These are phyloP conservation scores for Cladosporium oxysporum DNA, from an alignment of 2,329 filamentous ascomycete genomes.

Conservation along the genomic window DNA sequence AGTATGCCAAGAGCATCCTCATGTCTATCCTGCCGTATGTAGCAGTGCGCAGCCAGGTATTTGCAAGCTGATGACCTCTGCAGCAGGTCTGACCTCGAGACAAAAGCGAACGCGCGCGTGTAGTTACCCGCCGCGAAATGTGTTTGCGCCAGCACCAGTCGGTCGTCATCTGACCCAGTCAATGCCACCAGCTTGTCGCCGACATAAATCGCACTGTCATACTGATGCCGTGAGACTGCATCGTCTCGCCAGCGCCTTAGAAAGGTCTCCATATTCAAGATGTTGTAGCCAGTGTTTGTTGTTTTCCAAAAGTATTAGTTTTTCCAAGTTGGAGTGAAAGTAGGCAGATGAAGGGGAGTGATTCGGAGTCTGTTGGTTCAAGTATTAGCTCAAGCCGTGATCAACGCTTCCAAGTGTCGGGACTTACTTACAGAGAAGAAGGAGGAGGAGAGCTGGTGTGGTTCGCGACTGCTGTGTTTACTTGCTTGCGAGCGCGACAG, in stretches of 20 bases:
- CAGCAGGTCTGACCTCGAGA: slow-evolving; percentile 81
- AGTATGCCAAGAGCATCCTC: slow-evolving; percentile 85
- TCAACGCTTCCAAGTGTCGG: slow-evolving; percentile 9
- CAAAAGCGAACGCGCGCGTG: slow-evolving; percentile 82
- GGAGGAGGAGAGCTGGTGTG: slow-evolving; percentile 14
- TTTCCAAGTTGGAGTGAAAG: neutral
- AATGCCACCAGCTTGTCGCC: slow-evolving; percentile 95
- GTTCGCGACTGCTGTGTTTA: slow-evolving; percentile 16
- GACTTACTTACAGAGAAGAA: slow-evolving; percentile 26
- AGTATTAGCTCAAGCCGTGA: neutral
- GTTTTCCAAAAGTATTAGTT: neutral
- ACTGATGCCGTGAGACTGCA: slow-evolving; percentile 91
- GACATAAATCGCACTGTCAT: slow-evolving; percentile 94
- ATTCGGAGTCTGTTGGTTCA: neutral
- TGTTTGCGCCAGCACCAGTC: slow-evolving; percentile 96
- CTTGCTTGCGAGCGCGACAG: slow-evolving; percentile 10
- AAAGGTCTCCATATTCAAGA: slow-evolving; percentile 76
- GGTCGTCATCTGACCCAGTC: slow-evolving; percentile 94
- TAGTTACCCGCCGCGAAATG: slow-evolving; percentile 97
- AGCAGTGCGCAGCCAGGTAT: slow-evolving; percentile 91
- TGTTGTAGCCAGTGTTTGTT: neutral
- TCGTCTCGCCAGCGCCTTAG: slow-evolving; percentile 93
- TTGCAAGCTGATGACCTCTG: slow-evolving; percentile 80
- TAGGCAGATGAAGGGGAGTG: neutral
- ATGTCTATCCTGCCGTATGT: slow-evolving; percentile 87